A percentile compares a stretch with the other conserved stretches of the same genome.
phyloP scores from a whole-genome alignment of 1,139 yeast genomes.

The Komagataea norvegica region DNA sequence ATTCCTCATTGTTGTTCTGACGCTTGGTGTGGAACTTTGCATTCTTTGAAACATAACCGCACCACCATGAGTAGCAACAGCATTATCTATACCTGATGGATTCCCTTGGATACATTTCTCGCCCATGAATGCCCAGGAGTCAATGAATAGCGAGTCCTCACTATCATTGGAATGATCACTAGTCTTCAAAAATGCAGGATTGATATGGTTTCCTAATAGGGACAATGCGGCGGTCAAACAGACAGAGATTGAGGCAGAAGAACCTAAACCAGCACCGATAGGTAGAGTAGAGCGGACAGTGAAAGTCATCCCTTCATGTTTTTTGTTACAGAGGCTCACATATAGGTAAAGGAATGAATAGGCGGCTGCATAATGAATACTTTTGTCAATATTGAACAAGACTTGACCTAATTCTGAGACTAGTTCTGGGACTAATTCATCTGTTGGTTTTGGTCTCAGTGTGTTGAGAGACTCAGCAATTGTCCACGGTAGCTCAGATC shows the following conservation, averaged over 20 bases:
- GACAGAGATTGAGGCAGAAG: conserved; percentile 88
- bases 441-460: conserved; percentile 39
- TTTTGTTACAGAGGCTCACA: conserved; percentile 47
- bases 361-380: conserved; percentile 76
- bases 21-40: conserved; percentile 51
- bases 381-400: conserved; percentile 43
- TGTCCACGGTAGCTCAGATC: conserved; percentile 58
- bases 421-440: conserved; percentile 57
- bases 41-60: conserved; percentile 84
- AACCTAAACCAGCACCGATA: conserved; percentile 95
- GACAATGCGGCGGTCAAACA: conserved; percentile 77
- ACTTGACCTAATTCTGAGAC: conserved; percentile 43
- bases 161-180: conserved; percentile 29
- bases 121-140: conserved; percentile 87
- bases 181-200: conserved; percentile 26
- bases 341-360: conserved; percentile 79
- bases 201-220: conserved; percentile 52
- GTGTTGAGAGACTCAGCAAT: conserved; percentile 28
- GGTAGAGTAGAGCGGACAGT: conserved; percentile 81
- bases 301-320: conserved; percentile 50
- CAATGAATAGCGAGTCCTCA: conserved; percentile 57
- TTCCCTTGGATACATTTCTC: conserved; percentile 96
- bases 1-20: conserved; percentile 59
- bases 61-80: conserved; percentile 94
- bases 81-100: conserved; percentile 96